These are phyloP conservation scores for Paecilomyces fulvus DNA, from an alignment of 2,329 filamentous ascomycete genomes.

Conservation along the genomic window DNA sequence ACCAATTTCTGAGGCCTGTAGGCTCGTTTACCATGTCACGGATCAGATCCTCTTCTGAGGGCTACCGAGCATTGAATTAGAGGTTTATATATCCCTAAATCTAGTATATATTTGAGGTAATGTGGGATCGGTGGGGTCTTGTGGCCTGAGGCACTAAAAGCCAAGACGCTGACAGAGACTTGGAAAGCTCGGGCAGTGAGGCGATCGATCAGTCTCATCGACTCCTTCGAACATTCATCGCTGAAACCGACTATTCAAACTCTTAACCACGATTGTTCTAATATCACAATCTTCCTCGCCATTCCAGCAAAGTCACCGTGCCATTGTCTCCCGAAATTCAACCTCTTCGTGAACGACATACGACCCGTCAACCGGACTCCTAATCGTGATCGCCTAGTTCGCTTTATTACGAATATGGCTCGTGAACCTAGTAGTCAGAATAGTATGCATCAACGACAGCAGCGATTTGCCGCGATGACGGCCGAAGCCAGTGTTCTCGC, in stretches of 20 bases:
- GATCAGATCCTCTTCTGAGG: too few relatives aligned
- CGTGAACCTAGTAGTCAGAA: constrained; percentile 58
- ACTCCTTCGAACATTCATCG: background rate
- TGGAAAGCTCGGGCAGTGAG: background rate
- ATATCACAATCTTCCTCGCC: background rate
- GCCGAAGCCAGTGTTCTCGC: constrained; percentile 67
- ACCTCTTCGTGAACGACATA: background rate
- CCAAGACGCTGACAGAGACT: background rate
- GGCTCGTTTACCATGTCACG: too few relatives aligned
- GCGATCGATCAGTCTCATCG: background rate
- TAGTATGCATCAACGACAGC: constrained; percentile 58
- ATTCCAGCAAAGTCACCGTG: background rate
- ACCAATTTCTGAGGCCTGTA: too few relatives aligned
- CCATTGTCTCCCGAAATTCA: background rate
- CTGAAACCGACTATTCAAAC: background rate
- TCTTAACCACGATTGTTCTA: background rate
- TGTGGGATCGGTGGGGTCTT: too few relatives aligned
- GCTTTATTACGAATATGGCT: constrained; percentile 20
- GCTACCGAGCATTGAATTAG: too few relatives aligned
- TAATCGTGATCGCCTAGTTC: constrained; percentile 1
- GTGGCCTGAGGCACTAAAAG: background rate
- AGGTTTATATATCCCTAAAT: background rate
- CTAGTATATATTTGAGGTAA: background rate
- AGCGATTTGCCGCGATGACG: constrained; percentile 46
- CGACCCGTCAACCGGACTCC: background rate